Conservation (phyloP, 1,284 basidiomycete species). For the Meripilus lineatus region DNA sequence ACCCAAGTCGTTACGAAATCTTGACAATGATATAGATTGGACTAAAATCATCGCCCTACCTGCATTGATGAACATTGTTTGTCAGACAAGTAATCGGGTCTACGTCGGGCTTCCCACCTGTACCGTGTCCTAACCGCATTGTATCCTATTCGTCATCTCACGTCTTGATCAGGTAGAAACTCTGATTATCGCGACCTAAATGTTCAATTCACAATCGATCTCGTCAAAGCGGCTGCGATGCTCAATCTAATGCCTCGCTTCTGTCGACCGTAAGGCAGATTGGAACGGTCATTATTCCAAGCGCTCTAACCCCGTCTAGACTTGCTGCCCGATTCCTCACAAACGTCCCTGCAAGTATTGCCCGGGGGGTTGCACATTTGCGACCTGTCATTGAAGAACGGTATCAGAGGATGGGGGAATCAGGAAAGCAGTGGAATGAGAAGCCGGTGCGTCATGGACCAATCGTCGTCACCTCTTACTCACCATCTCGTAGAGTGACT, state of each 20-base stretch:
- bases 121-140: conserved; percentile 14
- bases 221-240: conserved; percentile 21
- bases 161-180: conserved; percentile 4
- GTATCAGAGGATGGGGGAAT: conserved; percentile 27
- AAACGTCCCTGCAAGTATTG: conserved; percentile 7
- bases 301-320: conserved; percentile 8
- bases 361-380: conserved; percentile 24
- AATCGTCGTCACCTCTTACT: too few species aligned
- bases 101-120: conserved; percentile 38
- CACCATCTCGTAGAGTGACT: conserved; percentile 19
- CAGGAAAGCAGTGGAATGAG: conserved; percentile 35
- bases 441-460: conserved; percentile 36
- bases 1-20: neutral
- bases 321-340: conserved; percentile 16
- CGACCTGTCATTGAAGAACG: conserved; percentile 36
- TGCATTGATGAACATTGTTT: conserved; percentile 32
- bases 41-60: conserved; percentile 19
- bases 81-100: conserved; percentile 34
- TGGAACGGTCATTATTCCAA: neutral
- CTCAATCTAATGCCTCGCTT: conserved; percentile 34
- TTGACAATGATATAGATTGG: conserved; percentile 11
- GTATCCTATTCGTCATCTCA: neutral
- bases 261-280: conserved; percentile 31
- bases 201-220: conserved; percentile 26
- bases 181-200: conserved; percentile 32